Conservation (phyloP, 768 basidiomycete genomes). For the Tremella mesenterica region DNA sequence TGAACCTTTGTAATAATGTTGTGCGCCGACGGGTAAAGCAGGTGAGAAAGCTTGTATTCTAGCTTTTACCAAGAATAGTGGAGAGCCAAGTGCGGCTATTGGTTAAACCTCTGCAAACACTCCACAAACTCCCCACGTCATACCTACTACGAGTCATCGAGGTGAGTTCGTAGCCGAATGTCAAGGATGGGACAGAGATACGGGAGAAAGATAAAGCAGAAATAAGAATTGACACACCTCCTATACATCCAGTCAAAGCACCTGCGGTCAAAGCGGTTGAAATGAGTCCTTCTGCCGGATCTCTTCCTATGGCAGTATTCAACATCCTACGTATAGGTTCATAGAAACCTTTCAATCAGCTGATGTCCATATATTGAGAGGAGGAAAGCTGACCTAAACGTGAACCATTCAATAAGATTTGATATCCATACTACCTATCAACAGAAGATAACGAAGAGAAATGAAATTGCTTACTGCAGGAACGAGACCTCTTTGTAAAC, state of each 20-base stretch:
- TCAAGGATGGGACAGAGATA: too few species aligned
- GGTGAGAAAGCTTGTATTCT: slow-evolving; percentile 99
- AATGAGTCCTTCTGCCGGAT: slow-evolving; percentile 59
- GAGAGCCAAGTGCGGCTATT: slow-evolving; percentile 39
- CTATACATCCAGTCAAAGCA: slow-evolving; percentile 79
- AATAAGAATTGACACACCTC: slow-evolving; percentile 52
- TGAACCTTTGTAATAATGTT: slow-evolving; percentile 80
- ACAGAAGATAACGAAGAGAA: not conserved
- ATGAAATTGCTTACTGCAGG: slow-evolving; percentile 60
- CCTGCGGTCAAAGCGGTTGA: slow-evolving; percentile 76
- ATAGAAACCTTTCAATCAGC: slow-evolving; percentile 92
- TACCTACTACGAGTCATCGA: too few species aligned
- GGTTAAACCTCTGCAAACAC: not conserved
- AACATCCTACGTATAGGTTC: slow-evolving; percentile 72
- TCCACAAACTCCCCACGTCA: too few species aligned
- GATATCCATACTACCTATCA: slow-evolving; percentile 59
- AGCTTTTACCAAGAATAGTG: slow-evolving; percentile 80
- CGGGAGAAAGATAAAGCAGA: not conserved
- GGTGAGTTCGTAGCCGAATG: too few species aligned
- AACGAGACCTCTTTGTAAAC: slow-evolving; percentile 83
- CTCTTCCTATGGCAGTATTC: slow-evolving; percentile 61
- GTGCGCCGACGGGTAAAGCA: slow-evolving; percentile 82
- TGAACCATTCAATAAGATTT: slow-evolving; percentile 52
- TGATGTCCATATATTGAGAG: slow-evolving; percentile 59
- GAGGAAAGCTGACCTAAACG: not conserved